These are phyloP conservation scores for Inosperma sp. DNA, from an alignment of 768 basidiomycete genomes.

Conservation along the genomic window DNA sequence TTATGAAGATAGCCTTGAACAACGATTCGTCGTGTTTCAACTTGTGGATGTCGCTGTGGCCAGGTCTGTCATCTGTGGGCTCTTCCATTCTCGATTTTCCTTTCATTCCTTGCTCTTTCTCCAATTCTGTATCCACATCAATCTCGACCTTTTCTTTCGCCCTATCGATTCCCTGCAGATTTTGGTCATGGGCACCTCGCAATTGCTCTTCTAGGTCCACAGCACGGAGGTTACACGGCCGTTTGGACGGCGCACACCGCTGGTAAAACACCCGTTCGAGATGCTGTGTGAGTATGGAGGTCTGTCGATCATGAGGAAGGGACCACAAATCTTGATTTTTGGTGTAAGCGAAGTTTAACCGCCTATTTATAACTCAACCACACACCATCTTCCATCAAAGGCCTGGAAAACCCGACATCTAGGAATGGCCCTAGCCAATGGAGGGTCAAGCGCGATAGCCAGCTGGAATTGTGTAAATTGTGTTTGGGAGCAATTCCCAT, in stretches of 20 bases:
- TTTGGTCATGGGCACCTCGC: conserved; percentile 7
- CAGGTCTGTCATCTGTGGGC: no score
- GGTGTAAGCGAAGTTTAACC: neutral
- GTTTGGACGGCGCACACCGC: conserved; percentile 47
- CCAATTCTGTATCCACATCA: no score
- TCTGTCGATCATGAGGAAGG: conserved; percentile 37
- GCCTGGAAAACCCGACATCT: conserved; percentile 55
- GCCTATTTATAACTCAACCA: neutral
- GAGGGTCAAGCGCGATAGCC: conserved; percentile 43
- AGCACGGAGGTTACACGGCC: conserved; percentile 36
- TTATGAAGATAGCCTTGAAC: conserved; percentile 41
- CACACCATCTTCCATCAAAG: conserved; percentile 54
- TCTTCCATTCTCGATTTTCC: no score
- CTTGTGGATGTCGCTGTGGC: no score
- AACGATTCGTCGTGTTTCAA: conserved; percentile 46
- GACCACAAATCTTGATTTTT: conserved; percentile 46
- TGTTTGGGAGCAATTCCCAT: no score
- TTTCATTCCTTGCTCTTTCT: no score
- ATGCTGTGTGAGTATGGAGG: conserved; percentile 35
- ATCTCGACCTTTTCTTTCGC: no score
- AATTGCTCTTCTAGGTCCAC: conserved; percentile 1
- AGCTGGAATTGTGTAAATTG: no score
- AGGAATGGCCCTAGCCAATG: conserved; percentile 53
- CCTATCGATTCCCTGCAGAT: conserved; percentile 2
- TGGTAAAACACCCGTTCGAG: conserved; percentile 46